These are phyloP conservation scores for Peronospora belbahrii DNA, from an alignment of 352 stramenopile species.

Conservation along the genomic window DNA sequence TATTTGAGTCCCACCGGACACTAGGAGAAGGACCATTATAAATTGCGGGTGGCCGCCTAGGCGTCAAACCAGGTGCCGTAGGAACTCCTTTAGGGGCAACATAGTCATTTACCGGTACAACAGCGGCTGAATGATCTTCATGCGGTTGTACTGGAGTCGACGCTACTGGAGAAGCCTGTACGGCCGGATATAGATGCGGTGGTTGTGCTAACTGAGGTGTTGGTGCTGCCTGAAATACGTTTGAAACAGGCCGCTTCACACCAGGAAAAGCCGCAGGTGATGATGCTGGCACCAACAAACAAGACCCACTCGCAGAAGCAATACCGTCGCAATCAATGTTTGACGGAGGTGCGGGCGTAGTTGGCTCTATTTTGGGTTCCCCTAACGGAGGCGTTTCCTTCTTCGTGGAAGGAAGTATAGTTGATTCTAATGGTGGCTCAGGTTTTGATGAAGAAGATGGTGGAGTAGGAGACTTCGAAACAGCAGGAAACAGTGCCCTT, in stretches of 20 bases:
- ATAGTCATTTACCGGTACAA: conserved; percentile 15
- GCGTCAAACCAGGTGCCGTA: conserved; percentile 10
- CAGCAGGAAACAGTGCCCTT: conserved; percentile 43
- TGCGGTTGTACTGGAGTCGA: conserved; percentile 9
- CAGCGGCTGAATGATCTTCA: conserved; percentile 9
- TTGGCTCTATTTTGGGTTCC: conserved; percentile 11
- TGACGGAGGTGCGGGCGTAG: conserved; percentile 21
- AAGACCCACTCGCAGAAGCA: conserved; percentile 5
- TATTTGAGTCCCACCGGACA: conserved; percentile 16
- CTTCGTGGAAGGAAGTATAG: conserved; percentile 19
- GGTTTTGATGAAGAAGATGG: conserved; percentile 28
- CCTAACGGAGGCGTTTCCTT: conserved; percentile 10
- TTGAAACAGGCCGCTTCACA: conserved; percentile 6
- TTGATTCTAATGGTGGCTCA: conserved; percentile 21
- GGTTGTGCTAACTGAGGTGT: background rate
- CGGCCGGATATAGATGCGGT: background rate
- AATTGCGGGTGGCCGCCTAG: conserved; percentile 24
- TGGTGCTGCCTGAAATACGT: conserved; percentile 3
- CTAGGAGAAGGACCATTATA: conserved; percentile 30
- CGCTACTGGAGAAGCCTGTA: conserved; percentile 10
- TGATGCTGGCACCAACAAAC: conserved; percentile 29
- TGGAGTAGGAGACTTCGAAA: conserved; percentile 26
- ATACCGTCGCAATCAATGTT: conserved; percentile 29
- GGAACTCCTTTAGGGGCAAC: conserved; percentile 8
- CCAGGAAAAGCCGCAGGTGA: conserved; percentile 45